Base-by-base conservation (phyloP, 2,329 filamentous ascomycete genomes). In the Aspergillus sp. region DNA sequence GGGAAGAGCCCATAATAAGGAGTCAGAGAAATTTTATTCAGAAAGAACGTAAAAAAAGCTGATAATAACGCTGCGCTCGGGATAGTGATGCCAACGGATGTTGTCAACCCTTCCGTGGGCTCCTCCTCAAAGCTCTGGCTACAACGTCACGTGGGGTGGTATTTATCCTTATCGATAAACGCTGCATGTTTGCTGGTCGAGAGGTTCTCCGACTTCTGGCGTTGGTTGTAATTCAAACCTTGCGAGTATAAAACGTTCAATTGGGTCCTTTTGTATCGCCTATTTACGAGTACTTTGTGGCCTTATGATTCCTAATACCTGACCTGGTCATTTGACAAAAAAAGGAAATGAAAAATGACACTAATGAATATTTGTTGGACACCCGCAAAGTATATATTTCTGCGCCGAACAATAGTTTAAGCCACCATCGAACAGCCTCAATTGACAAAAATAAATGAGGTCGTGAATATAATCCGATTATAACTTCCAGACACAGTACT, bases 91-190 rank as follows among this genome's bases (percentile, higher is more conserved):
- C 52, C 59, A 61, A 61, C 56, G 61, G 42, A 48, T 37, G 22
- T 53, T 49, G 44, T 57, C 54, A 57, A 64, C 64, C 59, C 59
- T 58, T 60, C 64, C 65, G 61, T 63, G 61, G 57, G 54, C 47
- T 44, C 39, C 58, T 50, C 37, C 42, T 47, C 51, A 53, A 53
- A 61, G 60, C 60, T 58, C 42, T 45, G 50, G 56, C 47, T 34
- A 34, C 27, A 27, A 20, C 3, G 47, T 69, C 67, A 69, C 67
- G 68, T 71, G 67, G 4, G 15, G 9, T 17, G 27, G 27, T 30
- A 30, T 41, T 46, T 17, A 22, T 17, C 33, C 51, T 54, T 69
- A 69, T 69, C 67, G 68, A 68, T 70, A 69, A 62, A 45, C 3
- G 20, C 17, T 39, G 19, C n/a, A 46, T 27, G 13, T 30, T 39